phyloP scores from a whole-genome alignment of 2,329 filamentous ascomycete species.

The Pseudocercospora macadamiae region DNA sequence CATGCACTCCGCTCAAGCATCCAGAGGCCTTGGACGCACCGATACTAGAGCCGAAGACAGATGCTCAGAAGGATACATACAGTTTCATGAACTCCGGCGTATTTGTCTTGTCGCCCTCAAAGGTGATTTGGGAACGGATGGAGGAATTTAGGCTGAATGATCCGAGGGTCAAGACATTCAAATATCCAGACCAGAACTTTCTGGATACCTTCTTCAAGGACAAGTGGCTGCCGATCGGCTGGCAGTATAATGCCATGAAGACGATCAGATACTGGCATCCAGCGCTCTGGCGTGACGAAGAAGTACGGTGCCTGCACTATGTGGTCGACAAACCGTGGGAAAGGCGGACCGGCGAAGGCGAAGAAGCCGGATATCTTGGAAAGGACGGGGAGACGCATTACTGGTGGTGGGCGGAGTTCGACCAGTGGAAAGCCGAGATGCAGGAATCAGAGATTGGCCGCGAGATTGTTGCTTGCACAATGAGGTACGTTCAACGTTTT shows the following conservation, averaged over 20 bases:
- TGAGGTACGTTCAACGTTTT: neutral
- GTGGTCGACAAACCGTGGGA: constrained; percentile 62
- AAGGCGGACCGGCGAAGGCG: constrained; percentile 45
- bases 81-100: constrained; percentile 56
- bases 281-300: constrained; percentile 54
- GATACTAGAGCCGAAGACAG: constrained; percentile 31
- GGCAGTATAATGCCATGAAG: constrained; percentile 59
- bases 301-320: constrained; percentile 55
- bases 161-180: constrained; percentile 46
- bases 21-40: constrained; percentile 40
- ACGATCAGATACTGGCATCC: constrained; percentile 58
- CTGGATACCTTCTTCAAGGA: constrained; percentile 52
- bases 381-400: constrained; percentile 55
- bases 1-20: constrained; percentile 48
- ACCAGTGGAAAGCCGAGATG: constrained; percentile 8
- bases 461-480: neutral
- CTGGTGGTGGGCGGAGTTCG: constrained; percentile 58
- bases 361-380: constrained; percentile 53
- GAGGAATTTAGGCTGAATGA: constrained; percentile 45
- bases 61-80: constrained; percentile 37
- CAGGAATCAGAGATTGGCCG: neutral
- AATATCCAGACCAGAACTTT: constrained; percentile 60
- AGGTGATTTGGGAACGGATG: constrained; percentile 45
- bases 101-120: constrained; percentile 53
- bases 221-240: constrained; percentile 50